Evolutionary conservation across 2,329 filamentous ascomycete genomes (phyloP), one percentile per base, ranked within the genome.

Genomic region (Clathrospora elynae): DNA sequence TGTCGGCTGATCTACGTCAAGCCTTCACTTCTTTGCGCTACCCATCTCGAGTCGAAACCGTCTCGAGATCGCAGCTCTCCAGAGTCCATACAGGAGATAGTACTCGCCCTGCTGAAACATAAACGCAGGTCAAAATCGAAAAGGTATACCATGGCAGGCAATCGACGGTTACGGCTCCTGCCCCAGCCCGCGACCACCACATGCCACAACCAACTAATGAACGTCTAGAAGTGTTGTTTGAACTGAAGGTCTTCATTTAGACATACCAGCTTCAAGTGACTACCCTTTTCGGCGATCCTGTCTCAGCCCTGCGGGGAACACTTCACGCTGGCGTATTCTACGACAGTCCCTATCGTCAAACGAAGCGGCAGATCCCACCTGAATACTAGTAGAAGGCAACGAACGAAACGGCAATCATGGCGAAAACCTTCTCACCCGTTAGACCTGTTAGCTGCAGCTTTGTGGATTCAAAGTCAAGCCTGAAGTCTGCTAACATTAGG

Each of bases 1-100:
- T 81, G 78, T 80, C 78, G 77, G 77, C 79, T 79, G 77, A 79
- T 71, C 67, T 76, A 67, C 77, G 77, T 67, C 71, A 73, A 70
- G 75, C 75, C 55, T 73, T 77, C 51, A 74, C 76, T 58, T 79
- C 76, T 49, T 66, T 80, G 61, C 75, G 77, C 49, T 79, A 78
- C 60, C 78, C 77, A 54, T 75, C 75, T 75, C 75, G 78, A 73
- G 74, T 79, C 70, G 71, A 75, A 67, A 74, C 76, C 45, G 75
- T 80, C 64, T 79, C 77, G 71, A 79, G 77, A 75, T 74, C 77
- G 49, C 77, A 80, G 64, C 70, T 81, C 25, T 80, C 77, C 49
- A 78, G 73, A 73, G 73, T 75, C 31, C 78, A 80, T 71, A 80
- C 77, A 59, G 78, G 78, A 59, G 77, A 79, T 66, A 71, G 65